Base-by-base conservation (phyloP, 2,329 filamentous ascomycete genomes). In the Calonectria fujianensis region DNA sequence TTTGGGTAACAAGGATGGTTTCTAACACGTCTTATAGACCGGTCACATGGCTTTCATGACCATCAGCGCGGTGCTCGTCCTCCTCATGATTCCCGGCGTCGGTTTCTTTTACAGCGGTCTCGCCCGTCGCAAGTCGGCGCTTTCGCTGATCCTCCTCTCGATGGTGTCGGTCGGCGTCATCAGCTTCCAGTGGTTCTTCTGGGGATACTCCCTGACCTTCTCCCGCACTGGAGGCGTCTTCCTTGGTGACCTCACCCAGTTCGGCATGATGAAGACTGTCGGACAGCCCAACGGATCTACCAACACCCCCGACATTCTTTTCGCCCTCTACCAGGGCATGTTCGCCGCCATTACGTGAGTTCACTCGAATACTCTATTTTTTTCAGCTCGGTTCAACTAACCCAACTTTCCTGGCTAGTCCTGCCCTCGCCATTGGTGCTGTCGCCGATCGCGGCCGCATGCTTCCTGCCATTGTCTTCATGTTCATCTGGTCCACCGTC, bases 21-120 rank as follows among this genome's bases (percentile, higher is more conserved):
- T 32, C 31, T 31, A 72, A 27, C 18, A 24, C 24, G 29, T 18
- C 45, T 57, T 41, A 37, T 73, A 96, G 93, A 90, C 93, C 74
- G 96, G 95, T 82, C 92, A 98, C 86, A 92, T 98, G 82, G 91
- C 93, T 72, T 98, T 95, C 93, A 91, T 98, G 82, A 88, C 96
- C 81, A 91, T 92, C 69, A 92, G 91, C 41, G 91, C 95, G 4
- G 95, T 94, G 20, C 91, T 98, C 64, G 95, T 98, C 73, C 89
- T 98, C 80, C 92, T 98, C 83, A 98, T 98, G 95, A 95, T 98
- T 84, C 96, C 96, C 48, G 96, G 96, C 73, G 95, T 98, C 82
- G 96, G 95, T 69, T 97, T 98, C 90, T 98, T 98, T 90, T 98
- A 98, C 89, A 96, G 94, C 54, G 96, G 95, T 77, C 93, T 98